These are phyloP conservation scores for Hamiltosporidium tvaerminnensis DNA, from an alignment of 371 early-diverging fungal species.

Conservation along the genomic window DNA sequence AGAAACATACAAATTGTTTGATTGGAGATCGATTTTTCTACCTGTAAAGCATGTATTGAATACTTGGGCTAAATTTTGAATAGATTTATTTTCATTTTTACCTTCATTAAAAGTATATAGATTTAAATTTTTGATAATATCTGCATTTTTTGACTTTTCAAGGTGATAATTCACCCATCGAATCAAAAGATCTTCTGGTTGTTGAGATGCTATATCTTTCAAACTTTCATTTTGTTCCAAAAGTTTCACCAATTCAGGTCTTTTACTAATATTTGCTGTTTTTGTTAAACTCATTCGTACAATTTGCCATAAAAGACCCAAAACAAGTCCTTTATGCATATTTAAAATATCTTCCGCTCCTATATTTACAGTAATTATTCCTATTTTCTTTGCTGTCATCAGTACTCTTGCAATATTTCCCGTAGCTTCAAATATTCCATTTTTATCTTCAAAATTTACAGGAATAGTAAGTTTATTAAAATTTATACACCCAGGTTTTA, in stretches of 20 bases:
- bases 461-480: conserved; percentile 1
- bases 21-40: background rate
- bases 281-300: conserved; percentile 73
- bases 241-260: conserved; percentile 79
- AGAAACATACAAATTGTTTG: background rate
- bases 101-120: too few species aligned
- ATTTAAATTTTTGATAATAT: conserved; percentile 55
- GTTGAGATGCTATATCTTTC: conserved; percentile 61
- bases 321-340: conserved; percentile 71
- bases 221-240: conserved; percentile 72
- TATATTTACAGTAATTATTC: conserved; percentile 79
- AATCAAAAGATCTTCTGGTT: conserved; percentile 73
- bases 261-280: conserved; percentile 77
- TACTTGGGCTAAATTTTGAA: background rate
- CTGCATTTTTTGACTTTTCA: conserved; percentile 67
- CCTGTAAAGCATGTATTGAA: background rate
- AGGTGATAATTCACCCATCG: conserved; percentile 91
- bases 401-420: conserved; percentile 86
- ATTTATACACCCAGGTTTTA: background rate
- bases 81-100: background rate
- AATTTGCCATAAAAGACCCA: conserved; percentile 87
- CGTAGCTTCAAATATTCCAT: conserved; percentile 68
- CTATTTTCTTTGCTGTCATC: conserved; percentile 86
- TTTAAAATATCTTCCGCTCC: conserved; percentile 69
- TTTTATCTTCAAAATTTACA: conserved; percentile 6